Evolutionary conservation across 2,329 filamentous ascomycete genomes (phyloP).

Genomic region (Beauveria sp.): DNA sequence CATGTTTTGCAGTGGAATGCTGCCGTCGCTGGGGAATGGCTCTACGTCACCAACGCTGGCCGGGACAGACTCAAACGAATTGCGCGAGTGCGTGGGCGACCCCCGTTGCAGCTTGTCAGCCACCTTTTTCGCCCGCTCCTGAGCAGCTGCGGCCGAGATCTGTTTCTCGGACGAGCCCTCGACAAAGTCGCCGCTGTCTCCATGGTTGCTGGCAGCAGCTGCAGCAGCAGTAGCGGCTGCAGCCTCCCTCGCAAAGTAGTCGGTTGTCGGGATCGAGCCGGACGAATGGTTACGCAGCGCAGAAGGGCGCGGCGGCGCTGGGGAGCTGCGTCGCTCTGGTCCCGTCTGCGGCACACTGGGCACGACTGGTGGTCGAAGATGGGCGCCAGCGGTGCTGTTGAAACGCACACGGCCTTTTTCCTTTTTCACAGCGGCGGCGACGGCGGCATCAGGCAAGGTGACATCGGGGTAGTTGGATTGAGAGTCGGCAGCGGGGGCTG

Average conservation of each 20-base stretch:
- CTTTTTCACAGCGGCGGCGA: slow-evolving; percentile 24
- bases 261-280: slow-evolving; percentile 10
- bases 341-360: slow-evolving; percentile 14
- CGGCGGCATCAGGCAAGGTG: slow-evolving; percentile 7
- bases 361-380: slow-evolving; percentile 18
- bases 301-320: slow-evolving; percentile 8
- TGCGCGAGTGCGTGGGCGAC: slow-evolving; percentile 28
- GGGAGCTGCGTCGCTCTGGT: slow-evolving; percentile 14
- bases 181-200: neutral
- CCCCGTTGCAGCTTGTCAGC: slow-evolving; percentile 32
- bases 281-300: slow-evolving; percentile 11
- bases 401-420: slow-evolving; percentile 42
- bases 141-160: slow-evolving; percentile 33
- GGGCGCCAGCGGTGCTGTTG: slow-evolving; percentile 35
- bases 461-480: neutral
- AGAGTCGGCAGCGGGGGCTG: neutral
- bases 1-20: slow-evolving; percentile 28
- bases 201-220: neutral
- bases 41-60: slow-evolving; percentile 20
- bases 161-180: slow-evolving; percentile 15
- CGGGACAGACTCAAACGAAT: slow-evolving; percentile 27
- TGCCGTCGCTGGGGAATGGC: slow-evolving; percentile 17
- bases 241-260: slow-evolving; percentile 10
- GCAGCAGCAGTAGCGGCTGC: slow-evolving; percentile 12
- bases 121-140: slow-evolving; percentile 34